These are phyloP conservation scores for Gossypium schwendimanii DNA, from an alignment of 441 rosid species.

Conservation along the genomic window DNA sequence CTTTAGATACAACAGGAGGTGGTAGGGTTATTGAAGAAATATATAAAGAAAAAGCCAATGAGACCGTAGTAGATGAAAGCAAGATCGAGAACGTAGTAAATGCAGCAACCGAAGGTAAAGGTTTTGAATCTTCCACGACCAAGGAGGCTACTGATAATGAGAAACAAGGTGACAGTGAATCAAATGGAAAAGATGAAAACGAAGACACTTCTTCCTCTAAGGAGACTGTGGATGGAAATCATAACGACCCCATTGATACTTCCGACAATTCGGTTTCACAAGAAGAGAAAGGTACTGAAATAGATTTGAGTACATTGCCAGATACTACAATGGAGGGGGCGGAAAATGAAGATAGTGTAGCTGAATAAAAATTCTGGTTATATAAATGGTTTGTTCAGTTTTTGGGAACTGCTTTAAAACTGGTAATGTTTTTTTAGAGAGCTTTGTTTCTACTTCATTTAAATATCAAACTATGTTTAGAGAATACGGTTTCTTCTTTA, in stretches of 20 bases:
- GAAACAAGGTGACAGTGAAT: conserved; percentile 21
- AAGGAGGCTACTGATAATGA: conserved; percentile 13
- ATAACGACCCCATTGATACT: conserved; percentile 32
- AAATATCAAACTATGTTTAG: conserved; percentile 9
- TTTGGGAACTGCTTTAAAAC: conserved; percentile 16
- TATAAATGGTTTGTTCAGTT: neutral
- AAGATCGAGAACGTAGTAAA: conserved; percentile 22
- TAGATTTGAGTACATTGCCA: conserved; percentile 49
- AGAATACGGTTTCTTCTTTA: conserved; percentile 8
- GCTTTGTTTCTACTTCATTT: neutral
- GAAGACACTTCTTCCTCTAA: conserved; percentile 14
- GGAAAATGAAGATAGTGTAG: conserved; percentile 34
- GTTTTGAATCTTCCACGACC: neutral
- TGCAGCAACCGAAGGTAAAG: conserved; percentile 22
- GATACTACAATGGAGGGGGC: conserved; percentile 31
- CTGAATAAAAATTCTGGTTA: conserved; percentile 24
- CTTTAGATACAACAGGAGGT: conserved; percentile 27
- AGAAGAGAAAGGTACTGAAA: conserved; percentile 38
- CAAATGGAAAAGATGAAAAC: conserved; percentile 30
- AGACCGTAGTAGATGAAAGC: conserved; percentile 15
- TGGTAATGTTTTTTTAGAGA: conserved; percentile 5
- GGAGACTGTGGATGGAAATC: conserved; percentile 20
- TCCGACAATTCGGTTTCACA: conserved; percentile 31
- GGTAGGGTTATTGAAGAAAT: conserved; percentile 23
- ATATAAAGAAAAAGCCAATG: conserved; percentile 28